These are phyloP conservation scores for Plasmodium cynomolgi DNA, from an alignment of 169 alveolate genomes.

Conservation along the genomic window DNA sequence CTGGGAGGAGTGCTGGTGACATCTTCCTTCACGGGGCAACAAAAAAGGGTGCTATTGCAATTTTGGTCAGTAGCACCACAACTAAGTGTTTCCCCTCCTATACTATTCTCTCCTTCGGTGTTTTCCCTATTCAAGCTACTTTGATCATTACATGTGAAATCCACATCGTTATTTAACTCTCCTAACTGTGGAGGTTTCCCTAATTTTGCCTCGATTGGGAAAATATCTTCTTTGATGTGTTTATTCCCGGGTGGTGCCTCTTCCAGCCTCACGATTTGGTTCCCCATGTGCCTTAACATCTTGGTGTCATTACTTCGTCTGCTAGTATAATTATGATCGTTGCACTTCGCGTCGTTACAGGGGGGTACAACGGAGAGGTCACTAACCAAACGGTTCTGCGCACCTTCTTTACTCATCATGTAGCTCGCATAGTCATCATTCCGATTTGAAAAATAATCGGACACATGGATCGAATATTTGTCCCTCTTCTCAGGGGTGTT, in stretches of 20 bases:
- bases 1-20: not conserved
- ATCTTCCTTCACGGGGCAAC: conserved; percentile 40
- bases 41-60: conserved; percentile 1
- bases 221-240: not conserved
- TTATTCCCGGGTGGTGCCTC: not conserved
- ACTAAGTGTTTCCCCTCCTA: not conserved
- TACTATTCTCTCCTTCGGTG: not conserved
- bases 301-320: not conserved
- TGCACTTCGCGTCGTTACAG: not conserved
- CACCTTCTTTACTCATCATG: not conserved
- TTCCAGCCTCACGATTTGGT: not conserved
- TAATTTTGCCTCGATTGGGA: not conserved
- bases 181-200: not conserved
- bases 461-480: not conserved
- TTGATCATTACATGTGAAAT: not conserved
- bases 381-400: not conserved
- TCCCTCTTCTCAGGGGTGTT: conserved; percentile 11
- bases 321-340: not conserved
- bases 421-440: conserved; percentile 39
- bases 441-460: conserved; percentile 22
- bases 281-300: not conserved
- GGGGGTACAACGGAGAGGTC: not conserved
- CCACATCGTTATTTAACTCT: not conserved
- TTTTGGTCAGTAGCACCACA: not conserved
- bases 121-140: not conserved